These are phyloP conservation scores for Saxophila tyrrhenica DNA, from an alignment of 495 filamentous ascomycete genomes.

Conservation along the genomic window DNA sequence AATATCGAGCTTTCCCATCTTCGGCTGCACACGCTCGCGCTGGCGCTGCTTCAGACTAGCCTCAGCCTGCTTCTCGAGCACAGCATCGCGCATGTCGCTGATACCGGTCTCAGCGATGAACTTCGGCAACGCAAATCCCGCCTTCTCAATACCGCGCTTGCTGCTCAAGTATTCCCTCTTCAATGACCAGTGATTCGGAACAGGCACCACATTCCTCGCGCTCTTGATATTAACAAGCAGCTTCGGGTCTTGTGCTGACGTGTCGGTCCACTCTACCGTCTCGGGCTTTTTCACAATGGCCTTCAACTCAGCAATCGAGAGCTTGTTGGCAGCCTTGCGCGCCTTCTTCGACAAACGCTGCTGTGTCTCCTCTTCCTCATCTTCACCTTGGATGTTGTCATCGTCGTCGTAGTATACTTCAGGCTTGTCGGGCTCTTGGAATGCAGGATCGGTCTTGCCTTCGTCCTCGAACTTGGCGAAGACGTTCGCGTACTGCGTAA, in stretches of 20 bases:
- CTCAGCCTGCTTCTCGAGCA: constrained; percentile 87
- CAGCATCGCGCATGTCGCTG: constrained; percentile 92
- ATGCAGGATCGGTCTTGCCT: constrained; percentile 42
- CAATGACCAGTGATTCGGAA: constrained; percentile 84
- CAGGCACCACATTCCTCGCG: constrained; percentile 89
- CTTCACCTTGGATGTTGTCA: constrained; percentile 79
- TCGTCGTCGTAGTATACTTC: constrained; percentile 80
- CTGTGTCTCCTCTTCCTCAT: constrained; percentile 61
- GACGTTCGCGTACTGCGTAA: constrained; percentile 69
- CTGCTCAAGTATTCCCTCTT: constrained; percentile 95
- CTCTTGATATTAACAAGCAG: constrained; percentile 89
- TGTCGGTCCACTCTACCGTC: constrained; percentile 94
- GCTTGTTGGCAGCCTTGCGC: constrained; percentile 75
- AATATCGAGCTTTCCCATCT: constrained; percentile 95
- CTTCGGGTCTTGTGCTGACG: constrained; percentile 79
- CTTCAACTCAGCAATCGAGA: constrained; percentile 91
- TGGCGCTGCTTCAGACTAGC: constrained; percentile 89
- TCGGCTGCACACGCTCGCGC: constrained; percentile 84
- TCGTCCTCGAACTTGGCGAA: constrained; percentile 55
- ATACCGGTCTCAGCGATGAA: constrained; percentile 98
- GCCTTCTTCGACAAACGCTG: constrained; percentile 84
- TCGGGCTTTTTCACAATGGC: constrained; percentile 84
- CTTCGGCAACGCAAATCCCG: constrained; percentile 82
- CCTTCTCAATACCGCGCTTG: constrained; percentile 90
- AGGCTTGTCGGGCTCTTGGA: constrained; percentile 67